Base-by-base conservation (phyloP, 176 grass and related monocot species). In the Oryza glumipatula region DNA sequence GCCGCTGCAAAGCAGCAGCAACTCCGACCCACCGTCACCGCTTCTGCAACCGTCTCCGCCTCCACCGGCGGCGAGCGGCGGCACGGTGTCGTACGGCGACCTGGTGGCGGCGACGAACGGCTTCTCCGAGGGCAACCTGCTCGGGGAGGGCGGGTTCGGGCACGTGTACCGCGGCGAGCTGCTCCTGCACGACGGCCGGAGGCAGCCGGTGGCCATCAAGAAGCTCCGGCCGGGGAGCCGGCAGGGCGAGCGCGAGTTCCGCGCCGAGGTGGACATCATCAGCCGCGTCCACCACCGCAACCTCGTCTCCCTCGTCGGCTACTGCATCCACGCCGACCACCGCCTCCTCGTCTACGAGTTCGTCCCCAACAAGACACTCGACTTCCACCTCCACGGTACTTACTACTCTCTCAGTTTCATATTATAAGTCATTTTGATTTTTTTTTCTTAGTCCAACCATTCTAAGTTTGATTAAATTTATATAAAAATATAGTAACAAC, bases 211-310 rank as follows among this genome's bases (percentile, higher is more conserved):
- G 52, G 96, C 96, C 54, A 93, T 98, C 88, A 98, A 98, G 89
- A 89, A 89, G 77, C 77, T 98, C 10, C 90, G 60, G 4, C 14
- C 80, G 0, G 93, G 88, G 1, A 74, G 93, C 48, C 78, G 96
- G 39, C 96, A 98, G 87, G 96, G 96, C 15, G 93, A 98, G 13
- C 91, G 89, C 63, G 96, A 98, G 82, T 98, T 98, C 89, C 93
- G 67, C 72, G 89, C 96, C 9, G 96, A 98, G 85, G 93, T 98
- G 35, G 93, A 98, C 73, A 93, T 91, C 71, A 95, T 95, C 82
- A 93, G 92, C 85, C 92, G 91, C 28, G 85, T 98, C 3, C 95
- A 98, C 86, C 95, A 98, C 87, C 80, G 70, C 51, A 84, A 98
- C 84, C 83, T 98, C 54, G 95, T 98, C 16, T 84, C 88, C 33